These are phyloP conservation scores for Margaritispora aquatica DNA, from an alignment of 495 filamentous ascomycete species.

Conservation along the genomic window DNA sequence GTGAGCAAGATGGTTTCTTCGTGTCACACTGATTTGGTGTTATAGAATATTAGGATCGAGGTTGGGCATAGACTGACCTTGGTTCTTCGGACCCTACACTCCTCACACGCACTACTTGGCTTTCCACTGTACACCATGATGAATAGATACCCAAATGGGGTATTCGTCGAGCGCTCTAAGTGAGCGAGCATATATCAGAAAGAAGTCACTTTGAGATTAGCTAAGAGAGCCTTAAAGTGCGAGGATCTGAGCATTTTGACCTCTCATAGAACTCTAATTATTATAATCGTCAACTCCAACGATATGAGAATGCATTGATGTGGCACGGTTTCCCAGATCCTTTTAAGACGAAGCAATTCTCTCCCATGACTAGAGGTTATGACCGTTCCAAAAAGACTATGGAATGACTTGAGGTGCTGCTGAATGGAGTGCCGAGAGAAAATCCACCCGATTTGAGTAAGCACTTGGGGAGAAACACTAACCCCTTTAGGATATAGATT, in stretches of 20 bases:
- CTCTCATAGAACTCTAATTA: background rate
- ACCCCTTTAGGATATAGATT: background rate
- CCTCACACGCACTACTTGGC: constrained; percentile 48
- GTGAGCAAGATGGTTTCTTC: constrained; percentile 55
- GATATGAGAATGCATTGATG: background rate
- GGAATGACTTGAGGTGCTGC: background rate
- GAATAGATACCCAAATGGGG: background rate
- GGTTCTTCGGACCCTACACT: constrained; percentile 46
- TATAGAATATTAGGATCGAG: background rate
- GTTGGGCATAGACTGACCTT: constrained; percentile 31
- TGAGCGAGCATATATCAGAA: no score
- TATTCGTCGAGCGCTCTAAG: background rate
- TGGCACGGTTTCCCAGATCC: background rate
- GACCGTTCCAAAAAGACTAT: background rate
- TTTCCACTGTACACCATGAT: constrained; percentile 51
- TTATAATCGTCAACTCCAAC: background rate
- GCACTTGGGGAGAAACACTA: background rate
- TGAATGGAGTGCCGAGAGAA: background rate
- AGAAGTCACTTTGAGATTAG: background rate
- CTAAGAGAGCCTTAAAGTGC: background rate
- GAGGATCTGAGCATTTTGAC: background rate
- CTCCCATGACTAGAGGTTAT: no score
- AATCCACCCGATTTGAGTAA: background rate
- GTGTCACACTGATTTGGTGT: constrained; percentile 52
- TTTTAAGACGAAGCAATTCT: no score